Base-by-base conservation (phyloP, 2,329 filamentous ascomycete species). In the Xylariaceae sp. region DNA sequence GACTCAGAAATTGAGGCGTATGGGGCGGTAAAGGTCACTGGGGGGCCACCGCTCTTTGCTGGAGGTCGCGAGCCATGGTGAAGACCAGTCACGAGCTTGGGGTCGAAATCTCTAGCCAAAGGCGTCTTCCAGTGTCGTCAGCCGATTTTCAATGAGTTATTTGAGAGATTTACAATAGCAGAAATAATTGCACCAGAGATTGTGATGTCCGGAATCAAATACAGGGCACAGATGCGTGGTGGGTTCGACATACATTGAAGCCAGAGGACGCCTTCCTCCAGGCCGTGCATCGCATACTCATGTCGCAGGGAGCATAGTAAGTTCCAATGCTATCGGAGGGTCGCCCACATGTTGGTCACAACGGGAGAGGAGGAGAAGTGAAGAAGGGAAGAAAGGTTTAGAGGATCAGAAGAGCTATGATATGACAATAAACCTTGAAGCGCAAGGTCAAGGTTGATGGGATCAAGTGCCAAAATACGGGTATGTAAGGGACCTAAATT, bases 1-100 rank as follows among this genome's bases (percentile, higher is more conserved):
- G 64, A 64, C 48, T 65, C 66, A 6, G 66, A 64, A 29, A 66
- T 63, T 13, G 68, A 66, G 16, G 65, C 58, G 50, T 67, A 68
- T 4, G 61, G 54, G 19, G 54, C 56, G 39, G 52, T 51, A 28
- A 54, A 53, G 17, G 53, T 54, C 44, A 57, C 36, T 30, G 60
- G 47, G 32, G 56, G 48, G 19, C 55, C 52, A 43, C 57, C 42
- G 43, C 47, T 42, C 49, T 49, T 59, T 37, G 54, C 52, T 43
- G 54, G 44, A 41, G 52, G 24, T 38, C 45, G 41, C 41, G 54
- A 37, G 48, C 51, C 53, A 56, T 60, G 41, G 34, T 38, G 36
- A 16, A 42, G 31, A 34, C 49, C 45, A 39, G 40, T 44, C 36
- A 52, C 37, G 17, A 50, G 30, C 39, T 39, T 51, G 30, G 48